Evolutionary conservation across 1,139 yeast species (phyloP).

Genomic region (Debaryomyces sp.): DNA sequence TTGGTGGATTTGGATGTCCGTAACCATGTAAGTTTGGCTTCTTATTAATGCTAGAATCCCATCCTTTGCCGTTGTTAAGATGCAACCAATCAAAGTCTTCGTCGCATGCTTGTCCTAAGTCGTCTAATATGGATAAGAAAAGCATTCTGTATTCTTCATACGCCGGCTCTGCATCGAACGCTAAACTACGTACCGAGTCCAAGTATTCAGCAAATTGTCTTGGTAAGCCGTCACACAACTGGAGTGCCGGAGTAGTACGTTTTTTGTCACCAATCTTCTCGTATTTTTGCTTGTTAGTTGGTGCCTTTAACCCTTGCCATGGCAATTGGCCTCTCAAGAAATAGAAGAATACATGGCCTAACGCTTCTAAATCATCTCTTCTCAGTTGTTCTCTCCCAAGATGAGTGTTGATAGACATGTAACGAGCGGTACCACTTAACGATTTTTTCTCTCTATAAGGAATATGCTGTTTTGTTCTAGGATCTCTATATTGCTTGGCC

Average conservation of each 20-base stretch:
- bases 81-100: slow-evolving; percentile 96
- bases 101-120: slow-evolving; percentile 74
- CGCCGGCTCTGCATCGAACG: slow-evolving; percentile 94
- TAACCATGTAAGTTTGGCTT: slow-evolving; percentile 92
- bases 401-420: slow-evolving; percentile 97
- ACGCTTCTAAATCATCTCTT: slow-evolving; percentile 92
- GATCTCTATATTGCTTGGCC: slow-evolving; percentile 98
- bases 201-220: slow-evolving; percentile 85
- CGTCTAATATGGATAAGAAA: slow-evolving; percentile 72
- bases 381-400: slow-evolving; percentile 95
- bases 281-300: slow-evolving; percentile 93
- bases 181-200: slow-evolving; percentile 77
- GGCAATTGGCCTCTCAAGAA: slow-evolving; percentile 93
- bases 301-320: slow-evolving; percentile 99
- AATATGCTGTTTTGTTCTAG: slow-evolving; percentile 90
- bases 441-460: slow-evolving; percentile 96
- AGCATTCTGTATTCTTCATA: slow-evolving; percentile 81
- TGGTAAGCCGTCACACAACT: slow-evolving; percentile 82
- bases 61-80: slow-evolving; percentile 87
- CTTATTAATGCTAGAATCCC: slow-evolving; percentile 82
- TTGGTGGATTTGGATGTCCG: slow-evolving; percentile 64
- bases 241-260: slow-evolving; percentile 78
- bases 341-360: slow-evolving; percentile 95
- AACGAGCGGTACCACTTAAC: slow-evolving; percentile 94
- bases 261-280: slow-evolving; percentile 96